Evolutionary conservation across 768 basidiomycete species (phyloP), one percentile per base, ranked within the genome.

Genomic region (Boletus sp.): DNA sequence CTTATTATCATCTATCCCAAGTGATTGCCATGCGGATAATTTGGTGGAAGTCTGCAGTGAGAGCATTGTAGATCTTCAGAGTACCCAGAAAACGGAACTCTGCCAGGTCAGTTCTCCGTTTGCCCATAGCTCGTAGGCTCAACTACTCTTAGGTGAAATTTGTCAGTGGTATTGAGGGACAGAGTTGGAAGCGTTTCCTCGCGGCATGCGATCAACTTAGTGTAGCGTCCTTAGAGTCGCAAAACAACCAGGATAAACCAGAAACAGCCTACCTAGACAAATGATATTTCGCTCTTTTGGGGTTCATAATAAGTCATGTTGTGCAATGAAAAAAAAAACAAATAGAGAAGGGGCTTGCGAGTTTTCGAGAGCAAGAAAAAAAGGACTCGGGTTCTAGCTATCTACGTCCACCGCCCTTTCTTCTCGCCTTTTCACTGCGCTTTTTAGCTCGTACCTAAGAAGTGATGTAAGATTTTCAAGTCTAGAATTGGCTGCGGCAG

Each of bases 361-460:
- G 27, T 25, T 21, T n/a, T 47, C 14, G 6, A 44, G 42, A 32
- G 32, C 14, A 19, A 29, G 43, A 27, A 47, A 10, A 40, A 32
- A 30, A 5, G 10, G 13, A 17, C 14, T 2, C 11, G 7, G n/a
- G 32, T 25, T 48, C 21, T 25, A 41, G 19, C 54, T 69, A 77
- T 43, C 69, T 63, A 59, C 72, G 77, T 48, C 81, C 41, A 21
- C 59, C 41, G 14, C 50, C 77, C 68, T 80, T 84, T 70, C 86
- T 87, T 57, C 73, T 80, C 15, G 83, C 83, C 69, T 88, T 93
- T 53, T 90, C 90, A 66, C 75, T 82, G 47, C 88, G 79, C 73
- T 90, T 95, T 69, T 83, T 80, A 4, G 91, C 92, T 30, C 91
- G 84, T n/a, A 90, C 72, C 90, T 96, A 61, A 45, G 29, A 34